Percentiles rank a stretch among this genome's conserved stretches.
Evolutionary conservation across 2,329 filamentous ascomycete species (phyloP).

Genomic region (Xylariaceae sp.): DNA sequence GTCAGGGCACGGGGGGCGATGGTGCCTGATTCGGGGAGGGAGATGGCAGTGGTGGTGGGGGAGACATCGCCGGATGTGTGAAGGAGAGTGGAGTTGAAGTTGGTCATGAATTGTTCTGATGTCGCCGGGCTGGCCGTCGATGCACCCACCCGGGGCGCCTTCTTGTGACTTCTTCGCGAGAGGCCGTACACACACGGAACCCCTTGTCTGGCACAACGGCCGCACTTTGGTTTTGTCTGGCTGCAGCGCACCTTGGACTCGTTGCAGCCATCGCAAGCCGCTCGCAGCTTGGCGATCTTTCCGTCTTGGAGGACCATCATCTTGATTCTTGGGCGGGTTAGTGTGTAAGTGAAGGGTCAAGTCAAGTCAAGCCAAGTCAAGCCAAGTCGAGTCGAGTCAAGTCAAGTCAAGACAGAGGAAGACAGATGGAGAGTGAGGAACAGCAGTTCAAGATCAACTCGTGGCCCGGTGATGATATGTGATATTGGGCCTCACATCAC

Average conservation of each 20-base stretch:
- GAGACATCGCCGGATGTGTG: neutral
- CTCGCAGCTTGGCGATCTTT: slow-evolving; percentile 2
- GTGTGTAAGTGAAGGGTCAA: no score
- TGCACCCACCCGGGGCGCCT: neutral
- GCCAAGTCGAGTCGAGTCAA: no score
- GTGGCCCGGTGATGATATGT: neutral
- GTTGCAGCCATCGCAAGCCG: slow-evolving; percentile 9
- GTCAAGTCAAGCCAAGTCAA: no score
- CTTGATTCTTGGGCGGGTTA: neutral
- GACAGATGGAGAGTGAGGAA: neutral
- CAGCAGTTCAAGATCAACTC: neutral
- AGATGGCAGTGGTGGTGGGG: neutral
- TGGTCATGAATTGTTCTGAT: neutral
- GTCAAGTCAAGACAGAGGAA: neutral
- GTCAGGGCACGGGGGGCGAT: neutral
- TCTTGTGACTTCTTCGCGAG: slow-evolving; percentile 6
- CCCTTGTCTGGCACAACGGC: neutral
- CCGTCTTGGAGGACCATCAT: neutral
- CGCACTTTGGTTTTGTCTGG: slow-evolving; percentile 7
- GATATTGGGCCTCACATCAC: neutral
- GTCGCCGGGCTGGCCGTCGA: neutral
- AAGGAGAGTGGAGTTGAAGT: neutral
- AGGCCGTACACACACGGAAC: slow-evolving; percentile 6
- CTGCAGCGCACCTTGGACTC: slow-evolving; percentile 11
- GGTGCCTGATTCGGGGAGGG: neutral